Base-by-base conservation (phyloP, 768 basidiomycete genomes). In the Rhodotorula paludigena region DNA sequence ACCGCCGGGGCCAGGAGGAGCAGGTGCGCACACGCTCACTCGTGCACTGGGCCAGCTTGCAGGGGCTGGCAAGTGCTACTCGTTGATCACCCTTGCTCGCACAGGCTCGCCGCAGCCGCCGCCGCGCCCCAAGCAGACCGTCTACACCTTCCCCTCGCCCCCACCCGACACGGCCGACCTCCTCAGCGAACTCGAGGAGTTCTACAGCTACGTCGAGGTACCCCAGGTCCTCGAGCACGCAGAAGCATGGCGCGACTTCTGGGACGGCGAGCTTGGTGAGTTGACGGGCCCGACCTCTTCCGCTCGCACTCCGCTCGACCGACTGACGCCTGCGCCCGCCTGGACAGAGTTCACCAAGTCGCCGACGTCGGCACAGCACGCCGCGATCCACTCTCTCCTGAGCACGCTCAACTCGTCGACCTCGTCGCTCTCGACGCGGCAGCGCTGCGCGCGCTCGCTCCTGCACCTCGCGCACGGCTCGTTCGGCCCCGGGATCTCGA, bases 201-300 rank as follows among this genome's bases (percentile, higher is more conserved):
- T 98, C 80, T 98, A 94, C 79, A 90, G 91, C 30, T 99, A 96
- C 79, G 86, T 91, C 68, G 94, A 97, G 81, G 90, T 92, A 85
- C 85, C 89, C 0, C 89, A 92, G 77, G 87, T 92, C 30, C 85
- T 69, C 47, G 68, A 62, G 70, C 61, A 66, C 72, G 63, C 63
- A 54, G 68, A 54, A 53, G 71, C 60, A n/a, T 75, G 54, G 63
- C 47, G 38, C 30, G 57, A 55, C 21, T 59, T 36, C 36, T 75
- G 59, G 58, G 28, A 56, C 39, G 66, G 56, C 35, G 68, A 59
- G 32, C 69, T 63, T 33, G 62, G 61, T 76, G 47, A 38, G 49
- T 38, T n/a, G n/a, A n/a, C n/a, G n/a, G n/a, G n/a, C n/a, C 25
- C 11, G 25, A 20, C 21, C 5, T 16, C 18, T 79, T 58, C 39